A percentile compares a stretch with the other conserved stretches of the same genome.
These are phyloP conservation scores for Pestalotiopsis sp. DNA, from an alignment of 2,329 filamentous ascomycete species.

Conservation along the genomic window DNA sequence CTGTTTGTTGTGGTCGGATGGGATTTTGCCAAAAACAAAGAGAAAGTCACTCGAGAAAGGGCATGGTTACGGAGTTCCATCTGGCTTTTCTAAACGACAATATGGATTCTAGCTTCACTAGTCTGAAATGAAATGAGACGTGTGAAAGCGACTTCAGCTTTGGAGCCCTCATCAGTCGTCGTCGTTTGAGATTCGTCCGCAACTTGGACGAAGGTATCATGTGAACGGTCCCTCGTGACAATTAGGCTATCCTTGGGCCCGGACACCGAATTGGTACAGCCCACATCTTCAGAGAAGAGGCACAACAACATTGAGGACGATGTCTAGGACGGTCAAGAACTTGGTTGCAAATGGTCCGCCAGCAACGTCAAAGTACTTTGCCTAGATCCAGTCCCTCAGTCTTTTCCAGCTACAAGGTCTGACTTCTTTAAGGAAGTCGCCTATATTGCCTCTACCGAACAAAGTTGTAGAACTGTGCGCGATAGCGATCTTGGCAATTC, in stretches of 20 bases:
- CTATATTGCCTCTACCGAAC: too few relatives aligned
- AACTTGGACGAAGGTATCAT: background rate
- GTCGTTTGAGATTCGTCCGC: background rate
- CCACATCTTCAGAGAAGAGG: background rate
- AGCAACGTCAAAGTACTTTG: too few relatives aligned
- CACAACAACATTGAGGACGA: background rate
- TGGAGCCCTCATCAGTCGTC: background rate
- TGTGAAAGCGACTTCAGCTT: slow-evolving; percentile 9
- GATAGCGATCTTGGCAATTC: too few relatives aligned
- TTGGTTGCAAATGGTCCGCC: too few relatives aligned
- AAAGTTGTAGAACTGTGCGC: too few relatives aligned
- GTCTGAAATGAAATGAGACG: slow-evolving; percentile 14
- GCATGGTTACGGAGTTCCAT: slow-evolving; percentile 20
- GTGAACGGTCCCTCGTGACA: background rate
- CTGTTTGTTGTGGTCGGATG: slow-evolving; percentile 11
- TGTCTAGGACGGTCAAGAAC: too few relatives aligned
- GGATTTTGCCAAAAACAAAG: background rate
- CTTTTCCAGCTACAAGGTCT: too few relatives aligned
- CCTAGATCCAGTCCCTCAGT: too few relatives aligned
- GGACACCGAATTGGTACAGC: background rate
- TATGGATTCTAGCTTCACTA: slow-evolving; percentile 19
- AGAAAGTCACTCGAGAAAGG: slow-evolving; percentile 13
- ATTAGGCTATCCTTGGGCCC: background rate
- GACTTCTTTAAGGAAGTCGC: too few relatives aligned
- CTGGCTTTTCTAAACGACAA: slow-evolving; percentile 17